A percentile compares a stretch with the other conserved stretches of the same genome.
phyloP scores from a whole-genome alignment of 768 basidiomycete species.

The Xerocomellus amylosporus region DNA sequence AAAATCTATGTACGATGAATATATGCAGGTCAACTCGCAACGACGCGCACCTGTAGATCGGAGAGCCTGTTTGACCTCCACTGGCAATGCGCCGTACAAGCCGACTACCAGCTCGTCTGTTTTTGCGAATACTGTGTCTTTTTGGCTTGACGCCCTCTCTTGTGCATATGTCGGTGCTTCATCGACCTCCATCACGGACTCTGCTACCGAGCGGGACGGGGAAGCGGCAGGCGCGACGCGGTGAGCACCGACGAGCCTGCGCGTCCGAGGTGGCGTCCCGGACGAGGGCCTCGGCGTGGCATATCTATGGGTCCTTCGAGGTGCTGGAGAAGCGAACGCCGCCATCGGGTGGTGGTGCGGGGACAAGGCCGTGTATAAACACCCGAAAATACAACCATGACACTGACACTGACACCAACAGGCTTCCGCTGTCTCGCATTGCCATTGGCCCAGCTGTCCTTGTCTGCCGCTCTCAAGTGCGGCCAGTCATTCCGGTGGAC shows the following conservation, averaged over 20 bases:
- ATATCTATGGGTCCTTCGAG: conserved; percentile 46
- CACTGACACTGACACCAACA: conserved; percentile 11
- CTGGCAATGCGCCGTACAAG: conserved; percentile 67
- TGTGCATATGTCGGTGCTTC: conserved; percentile 40
- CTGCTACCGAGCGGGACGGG: conserved; percentile 36
- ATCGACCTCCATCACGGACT: conserved; percentile 68
- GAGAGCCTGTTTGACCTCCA: conserved; percentile 71
- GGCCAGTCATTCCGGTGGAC: conserved; percentile 90
- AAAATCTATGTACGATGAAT: conserved; percentile 54
- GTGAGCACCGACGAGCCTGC: conserved; percentile 24
- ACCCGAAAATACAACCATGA: conserved; percentile 16
- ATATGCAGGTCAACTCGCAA: not conserved
- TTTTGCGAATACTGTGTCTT: conserved; percentile 57
- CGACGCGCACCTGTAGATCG: conserved; percentile 54
- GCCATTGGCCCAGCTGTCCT: conserved; percentile 65
- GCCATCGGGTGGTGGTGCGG: conserved; percentile 28
- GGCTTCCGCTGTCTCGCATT: conserved; percentile 62
- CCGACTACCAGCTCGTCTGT: conserved; percentile 66
- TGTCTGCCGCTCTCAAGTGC: conserved; percentile 73
- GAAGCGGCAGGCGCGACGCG: conserved; percentile 20
- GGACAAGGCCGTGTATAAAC: conserved; percentile 4
- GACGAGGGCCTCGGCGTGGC: conserved; percentile 26
- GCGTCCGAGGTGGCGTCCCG: conserved; percentile 26
- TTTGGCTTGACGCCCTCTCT: conserved; percentile 35
- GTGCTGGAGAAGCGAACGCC: conserved; percentile 60